Conservation (phyloP, 805 yeast species). For the Candida qinlingensis region DNA sequence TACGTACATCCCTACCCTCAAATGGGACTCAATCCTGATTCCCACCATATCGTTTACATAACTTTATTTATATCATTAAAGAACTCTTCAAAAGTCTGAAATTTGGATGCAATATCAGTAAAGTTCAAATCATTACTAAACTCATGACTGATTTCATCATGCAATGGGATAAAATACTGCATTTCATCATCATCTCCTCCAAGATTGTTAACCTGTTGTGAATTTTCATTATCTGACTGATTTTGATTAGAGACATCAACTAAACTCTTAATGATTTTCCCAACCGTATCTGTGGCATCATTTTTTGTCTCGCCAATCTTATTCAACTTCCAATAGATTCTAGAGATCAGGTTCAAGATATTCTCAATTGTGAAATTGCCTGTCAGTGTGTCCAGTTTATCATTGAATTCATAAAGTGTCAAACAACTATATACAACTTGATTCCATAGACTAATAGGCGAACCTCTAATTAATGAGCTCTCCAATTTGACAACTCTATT, state of each 20-base stretch:
- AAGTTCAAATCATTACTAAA: conserved; percentile 12
- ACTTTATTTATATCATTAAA: conserved; percentile 37
- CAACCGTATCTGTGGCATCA: conserved; percentile 57
- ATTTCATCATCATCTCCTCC: background rate
- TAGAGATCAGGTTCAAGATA: conserved; percentile 42
- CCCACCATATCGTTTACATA: too few relatives aligned
- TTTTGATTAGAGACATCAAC: conserved; percentile 25
- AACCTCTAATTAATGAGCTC: conserved; percentile 44
- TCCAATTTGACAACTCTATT: conserved; percentile 40
- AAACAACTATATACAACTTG: conserved; percentile 52
- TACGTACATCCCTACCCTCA: too few relatives aligned
- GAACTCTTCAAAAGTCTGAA: conserved; percentile 51
- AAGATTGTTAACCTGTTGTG: background rate
- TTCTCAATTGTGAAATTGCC: conserved; percentile 33
- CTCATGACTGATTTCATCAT: conserved; percentile 24
- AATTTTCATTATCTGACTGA: background rate
- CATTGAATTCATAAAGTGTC: conserved; percentile 44
- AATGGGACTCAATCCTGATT: background rate
- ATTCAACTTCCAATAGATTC: conserved; percentile 53
- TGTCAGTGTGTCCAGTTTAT: conserved; percentile 26
- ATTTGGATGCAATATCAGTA: conserved; percentile 13
- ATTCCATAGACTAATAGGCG: conserved; percentile 47
- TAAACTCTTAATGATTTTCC: conserved; percentile 45
- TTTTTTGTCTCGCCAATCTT: conserved; percentile 51
- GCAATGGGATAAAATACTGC: conserved; percentile 18